Evolutionary conservation across 805 yeast genomes (phyloP), one percentile per base, ranked within the genome.

Genomic region (Wickerhamomyces canadensis): DNA sequence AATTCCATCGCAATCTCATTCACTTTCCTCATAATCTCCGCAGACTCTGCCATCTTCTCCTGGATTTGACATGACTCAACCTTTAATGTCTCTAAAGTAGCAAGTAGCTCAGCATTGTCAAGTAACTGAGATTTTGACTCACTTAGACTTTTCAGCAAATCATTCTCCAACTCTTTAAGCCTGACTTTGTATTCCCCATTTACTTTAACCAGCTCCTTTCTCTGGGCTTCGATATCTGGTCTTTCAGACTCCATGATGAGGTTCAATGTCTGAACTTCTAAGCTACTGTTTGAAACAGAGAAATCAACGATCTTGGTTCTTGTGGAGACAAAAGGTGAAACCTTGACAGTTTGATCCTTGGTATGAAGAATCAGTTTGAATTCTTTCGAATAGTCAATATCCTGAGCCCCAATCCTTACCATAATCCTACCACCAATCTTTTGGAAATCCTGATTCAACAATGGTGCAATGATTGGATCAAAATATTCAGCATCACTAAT

Each of bases 401-500:
- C 76, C 27, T 71, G 74, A 1, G 68, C 68, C 0, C 87, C 91
- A 7, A 89, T 48, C 16, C 62, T 65, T 1, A 87, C 69, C 35
- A 84, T 55, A 6, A 65, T 57, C 32, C 96, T 66, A 0, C 93
- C 93, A 4, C 96, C 96, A 21, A 78, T 67, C 21, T 68, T 64
- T 21, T 69, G 68, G 27, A 74, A 67, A 41, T 87, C 95, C 23
- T 67, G 65, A 32, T 75, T 68, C 33, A 91, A 57, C 1, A 91
- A 58, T 0, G 82, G 68, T 39, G 74, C 74, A 10, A 91, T 52
- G 7, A 84, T 60, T 0, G 96, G 95, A 54, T 91, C 91, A 51
- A 74, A 79, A 45, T 70, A 62, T 51, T 91, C 97, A 4, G 89
- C 88, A 60, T 91, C 91, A 46, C 76, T 76, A 14, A 91, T 68